Percentiles rank a stretch among this genome's conserved stretches.
These are phyloP conservation scores for Bocquillonia castaneifolia DNA, from an alignment of 441 rosid species.

Conservation along the genomic window DNA sequence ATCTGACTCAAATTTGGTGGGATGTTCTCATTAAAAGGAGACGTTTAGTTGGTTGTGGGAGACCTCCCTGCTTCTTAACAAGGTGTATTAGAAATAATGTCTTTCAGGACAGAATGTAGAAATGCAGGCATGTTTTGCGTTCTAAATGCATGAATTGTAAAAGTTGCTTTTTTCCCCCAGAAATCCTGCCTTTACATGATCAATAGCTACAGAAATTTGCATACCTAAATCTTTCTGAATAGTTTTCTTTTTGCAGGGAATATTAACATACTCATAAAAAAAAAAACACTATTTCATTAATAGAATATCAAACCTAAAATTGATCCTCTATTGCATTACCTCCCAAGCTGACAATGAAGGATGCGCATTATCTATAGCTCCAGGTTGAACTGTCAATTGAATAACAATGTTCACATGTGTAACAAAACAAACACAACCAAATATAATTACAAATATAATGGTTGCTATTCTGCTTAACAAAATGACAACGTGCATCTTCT, in stretches of 20 bases:
- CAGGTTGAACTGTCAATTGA: no score
- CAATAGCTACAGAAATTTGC: neutral
- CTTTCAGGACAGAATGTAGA: no score
- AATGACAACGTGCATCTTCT: neutral
- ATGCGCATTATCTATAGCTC: no score
- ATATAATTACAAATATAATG: neutral
- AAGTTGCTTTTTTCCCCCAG: no score
- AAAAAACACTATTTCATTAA: neutral
- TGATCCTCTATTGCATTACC: neutral
- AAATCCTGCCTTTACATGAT: neutral
- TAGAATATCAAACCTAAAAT: neutral
- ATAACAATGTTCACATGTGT: no score
- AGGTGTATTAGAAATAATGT: neutral
- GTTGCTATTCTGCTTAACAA: neutral
- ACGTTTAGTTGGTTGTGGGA: neutral
- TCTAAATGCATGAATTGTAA: no score
- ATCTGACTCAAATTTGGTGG: conserved; percentile 22
- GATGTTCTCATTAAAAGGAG: conserved; percentile 22
- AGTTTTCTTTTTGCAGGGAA: neutral
- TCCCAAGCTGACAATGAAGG: no score
- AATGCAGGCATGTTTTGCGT: no score
- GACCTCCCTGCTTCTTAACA: neutral
- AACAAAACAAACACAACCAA: neutral
- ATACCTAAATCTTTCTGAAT: neutral
- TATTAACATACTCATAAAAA: no score